A percentile compares a stretch with the other conserved stretches of the same genome.
Evolutionary conservation across 176 grass and related monocot species (phyloP).

Genomic region (Zea luxurians): DNA sequence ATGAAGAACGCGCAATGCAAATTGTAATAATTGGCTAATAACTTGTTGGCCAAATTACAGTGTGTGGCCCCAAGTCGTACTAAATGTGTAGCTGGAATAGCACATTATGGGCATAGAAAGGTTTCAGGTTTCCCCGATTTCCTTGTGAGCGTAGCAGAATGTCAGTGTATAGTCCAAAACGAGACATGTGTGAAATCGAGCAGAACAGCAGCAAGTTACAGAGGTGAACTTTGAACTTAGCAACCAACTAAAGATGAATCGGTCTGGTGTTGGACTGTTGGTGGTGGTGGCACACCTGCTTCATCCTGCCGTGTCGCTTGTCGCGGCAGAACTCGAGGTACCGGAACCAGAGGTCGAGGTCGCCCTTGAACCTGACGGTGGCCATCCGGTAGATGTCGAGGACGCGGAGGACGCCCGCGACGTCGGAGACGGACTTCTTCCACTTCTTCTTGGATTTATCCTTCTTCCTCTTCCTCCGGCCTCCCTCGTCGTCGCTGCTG

Average conservation of each 20-base stretch:
- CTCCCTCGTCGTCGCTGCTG: neutral
- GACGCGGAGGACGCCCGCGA: conserved; percentile 56
- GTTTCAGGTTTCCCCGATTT: neutral
- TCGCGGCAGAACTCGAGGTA: conserved; percentile 86
- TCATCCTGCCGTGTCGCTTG: conserved; percentile 77
- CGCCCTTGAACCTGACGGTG: conserved; percentile 76
- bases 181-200: neutral
- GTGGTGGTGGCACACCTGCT: conserved; percentile 45
- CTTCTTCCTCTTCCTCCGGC: conserved; percentile 18
- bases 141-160: neutral
- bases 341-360: conserved; percentile 86
- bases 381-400: conserved; percentile 65
- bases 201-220: neutral
- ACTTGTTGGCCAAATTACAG: neutral
- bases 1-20: neutral
- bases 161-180: neutral
- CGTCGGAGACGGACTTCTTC: conserved; percentile 71
- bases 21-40: neutral
- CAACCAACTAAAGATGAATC: neutral
- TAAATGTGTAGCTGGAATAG: neutral
- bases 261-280: too few relatives aligned
- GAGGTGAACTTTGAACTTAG: neutral
- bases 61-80: neutral
- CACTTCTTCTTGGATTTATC: conserved; percentile 46
- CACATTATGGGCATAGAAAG: neutral